Evolutionary conservation across 495 filamentous ascomycete species (phyloP).

Genomic region (Hyaloscypha variabilis): DNA sequence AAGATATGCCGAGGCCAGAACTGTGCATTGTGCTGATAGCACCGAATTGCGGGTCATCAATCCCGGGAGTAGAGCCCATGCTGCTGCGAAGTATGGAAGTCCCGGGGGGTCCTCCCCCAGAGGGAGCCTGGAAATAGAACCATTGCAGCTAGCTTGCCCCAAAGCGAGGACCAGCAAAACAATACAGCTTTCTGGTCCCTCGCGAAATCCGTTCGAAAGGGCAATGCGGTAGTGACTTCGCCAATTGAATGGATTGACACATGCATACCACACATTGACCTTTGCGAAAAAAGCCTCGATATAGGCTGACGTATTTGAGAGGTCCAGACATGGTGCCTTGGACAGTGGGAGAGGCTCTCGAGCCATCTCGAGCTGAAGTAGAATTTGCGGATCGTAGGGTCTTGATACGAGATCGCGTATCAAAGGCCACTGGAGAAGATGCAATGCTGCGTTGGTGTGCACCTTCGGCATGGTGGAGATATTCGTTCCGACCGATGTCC

Average conservation of each 20-base stretch:
- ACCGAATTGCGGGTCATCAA: constrained; percentile 81
- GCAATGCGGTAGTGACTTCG: constrained; percentile 73
- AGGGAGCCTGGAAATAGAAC: constrained; percentile 73
- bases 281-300: constrained; percentile 77
- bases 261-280: constrained; percentile 84
- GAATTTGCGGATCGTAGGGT: constrained; percentile 75
- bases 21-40: constrained; percentile 74
- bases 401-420: constrained; percentile 76
- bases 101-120: constrained; percentile 73
- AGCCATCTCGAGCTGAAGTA: constrained; percentile 81
- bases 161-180: constrained; percentile 80
- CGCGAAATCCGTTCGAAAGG: constrained; percentile 69
- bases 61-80: constrained; percentile 74
- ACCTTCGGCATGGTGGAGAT: constrained; percentile 84
- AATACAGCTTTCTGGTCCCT: constrained; percentile 80
- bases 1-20: constrained; percentile 77
- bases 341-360: constrained; percentile 71
- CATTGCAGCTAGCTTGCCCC: constrained; percentile 68
- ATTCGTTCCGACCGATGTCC: constrained; percentile 64
- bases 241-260: constrained; percentile 84
- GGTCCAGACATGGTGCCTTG: constrained; percentile 62
- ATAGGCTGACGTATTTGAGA: constrained; percentile 74
- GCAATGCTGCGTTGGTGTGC: constrained; percentile 77
- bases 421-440: constrained; percentile 79
- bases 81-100: constrained; percentile 78